Evolutionary conservation across 768 basidiomycete species (phyloP), one percentile per base, ranked within the genome.

Genomic region (Mycena leptocephala): DNA sequence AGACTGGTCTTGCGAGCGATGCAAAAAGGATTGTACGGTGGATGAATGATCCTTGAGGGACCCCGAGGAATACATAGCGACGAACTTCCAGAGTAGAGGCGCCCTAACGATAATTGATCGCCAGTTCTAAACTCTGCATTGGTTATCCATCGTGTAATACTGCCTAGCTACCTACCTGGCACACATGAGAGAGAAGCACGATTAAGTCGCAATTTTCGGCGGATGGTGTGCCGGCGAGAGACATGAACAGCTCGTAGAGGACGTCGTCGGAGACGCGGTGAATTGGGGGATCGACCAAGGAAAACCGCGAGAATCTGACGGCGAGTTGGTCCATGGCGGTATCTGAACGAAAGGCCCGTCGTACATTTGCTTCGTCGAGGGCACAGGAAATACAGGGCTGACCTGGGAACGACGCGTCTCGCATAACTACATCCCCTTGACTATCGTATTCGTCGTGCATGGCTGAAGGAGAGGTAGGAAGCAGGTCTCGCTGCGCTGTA

Each of bases 171-270:
- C n/a, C n/a, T n/a, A n/a, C n/a, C n/a, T n/a, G n/a, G 22, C 75
- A 76, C 3, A 72, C 70, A 55, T 72, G 70, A 14, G 75, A 67
- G 3, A 76, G 70, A 48, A 32, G 56, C 35, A 71, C 70, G 20
- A 33, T 13, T 26, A 28, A 9, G 26, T 76, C 51, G 55, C 33
- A 51, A 22, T 39, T 58, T 48, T 70, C 61, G 69, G 14, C 28
- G 55, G 35, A 59, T 14, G 74, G 68, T 16, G 71, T 55, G 75
- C 58, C 56, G 64, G 56, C 64, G 69, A 76, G 64, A 20, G 56
- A 43, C 37, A 69, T 51, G 33, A 76, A 65, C 14, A 76, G 56
- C 37, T 66, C 53, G 58, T 71, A 76, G 22, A 76, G 70, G 8
- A 71, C 20, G 48, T 76, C 63, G 22, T 75, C 43, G 10, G 68